phyloP scores from a whole-genome alignment of 768 basidiomycete genomes.

The Lactifluus subvellereus region DNA sequence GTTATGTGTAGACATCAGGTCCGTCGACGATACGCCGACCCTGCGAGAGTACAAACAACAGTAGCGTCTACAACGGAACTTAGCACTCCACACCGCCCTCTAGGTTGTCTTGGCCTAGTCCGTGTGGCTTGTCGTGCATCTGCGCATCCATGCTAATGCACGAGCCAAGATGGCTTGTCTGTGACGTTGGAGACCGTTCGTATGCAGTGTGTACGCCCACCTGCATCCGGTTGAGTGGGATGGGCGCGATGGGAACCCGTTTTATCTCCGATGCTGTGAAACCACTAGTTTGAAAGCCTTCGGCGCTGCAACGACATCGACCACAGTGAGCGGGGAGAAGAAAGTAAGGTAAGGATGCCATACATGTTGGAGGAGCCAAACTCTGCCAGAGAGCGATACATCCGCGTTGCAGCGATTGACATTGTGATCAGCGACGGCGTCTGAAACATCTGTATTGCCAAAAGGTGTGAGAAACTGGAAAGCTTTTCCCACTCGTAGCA shows the following conservation, averaged over 20 bases:
- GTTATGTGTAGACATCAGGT: not conserved
- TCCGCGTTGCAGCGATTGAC: slow-evolving; percentile 10
- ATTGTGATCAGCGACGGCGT: not conserved
- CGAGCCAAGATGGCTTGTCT: not conserved
- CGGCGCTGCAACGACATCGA: not conserved
- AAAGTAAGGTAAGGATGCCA: not conserved
- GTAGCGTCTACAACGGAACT: not conserved
- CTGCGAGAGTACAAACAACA: not conserved
- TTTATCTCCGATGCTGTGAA: not conserved
- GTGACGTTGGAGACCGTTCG: not conserved
- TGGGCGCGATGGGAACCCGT: not conserved
- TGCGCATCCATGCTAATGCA: not conserved
- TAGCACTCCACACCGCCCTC: not conserved
- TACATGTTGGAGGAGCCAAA: not conserved
- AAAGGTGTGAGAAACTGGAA: not conserved
- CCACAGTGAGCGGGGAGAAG: not conserved
- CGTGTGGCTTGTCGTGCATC: not conserved
- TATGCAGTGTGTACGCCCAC: slow-evolving; percentile 1
- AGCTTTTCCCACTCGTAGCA: not conserved
- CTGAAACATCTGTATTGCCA: not conserved
- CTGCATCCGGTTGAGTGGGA: slow-evolving; percentile 1
- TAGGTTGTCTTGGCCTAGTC: not conserved
- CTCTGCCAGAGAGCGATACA: not conserved
- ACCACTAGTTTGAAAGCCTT: not conserved
- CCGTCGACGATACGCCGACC: not conserved